Evolutionary conservation across 306 rosid species (phyloP).

Genomic region (Corylus avellana): DNA sequence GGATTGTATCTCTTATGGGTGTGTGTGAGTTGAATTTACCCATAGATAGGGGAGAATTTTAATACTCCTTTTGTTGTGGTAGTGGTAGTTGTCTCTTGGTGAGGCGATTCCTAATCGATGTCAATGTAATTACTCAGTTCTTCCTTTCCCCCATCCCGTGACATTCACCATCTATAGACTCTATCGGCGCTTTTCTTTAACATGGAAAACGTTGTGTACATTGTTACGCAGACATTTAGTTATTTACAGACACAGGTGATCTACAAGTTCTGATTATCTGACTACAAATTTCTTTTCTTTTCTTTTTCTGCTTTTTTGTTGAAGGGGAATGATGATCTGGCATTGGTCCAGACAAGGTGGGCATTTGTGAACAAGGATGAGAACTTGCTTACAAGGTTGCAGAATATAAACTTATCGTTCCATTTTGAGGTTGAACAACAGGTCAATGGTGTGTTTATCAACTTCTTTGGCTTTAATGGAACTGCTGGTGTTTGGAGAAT

Average conservation of each 20-base stretch:
- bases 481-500: slow-evolving; percentile 99
- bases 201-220: neutral
- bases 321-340: slow-evolving; percentile 94
- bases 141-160: neutral
- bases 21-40: neutral
- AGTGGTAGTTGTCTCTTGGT: neutral
- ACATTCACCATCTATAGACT: neutral
- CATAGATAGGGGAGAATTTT: neutral
- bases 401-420: slow-evolving; percentile 86
- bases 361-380: slow-evolving; percentile 96
- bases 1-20: neutral
- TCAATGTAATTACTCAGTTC: neutral
- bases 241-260: neutral
- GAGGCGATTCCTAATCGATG: neutral
- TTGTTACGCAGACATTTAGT: neutral
- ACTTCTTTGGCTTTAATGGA: slow-evolving; percentile 97
- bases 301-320: slow-evolving; percentile 15
- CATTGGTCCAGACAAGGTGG: slow-evolving; percentile 96
- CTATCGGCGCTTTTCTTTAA: neutral
- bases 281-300: slow-evolving; percentile 12
- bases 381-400: slow-evolving; percentile 94
- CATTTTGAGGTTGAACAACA: slow-evolving; percentile 99
- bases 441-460: slow-evolving; percentile 83
- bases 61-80: neutral
- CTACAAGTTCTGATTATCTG: slow-evolving; percentile 4